Conservation (phyloP, 2,329 filamentous ascomycete species). For the Calonectria multiphialidica region DNA sequence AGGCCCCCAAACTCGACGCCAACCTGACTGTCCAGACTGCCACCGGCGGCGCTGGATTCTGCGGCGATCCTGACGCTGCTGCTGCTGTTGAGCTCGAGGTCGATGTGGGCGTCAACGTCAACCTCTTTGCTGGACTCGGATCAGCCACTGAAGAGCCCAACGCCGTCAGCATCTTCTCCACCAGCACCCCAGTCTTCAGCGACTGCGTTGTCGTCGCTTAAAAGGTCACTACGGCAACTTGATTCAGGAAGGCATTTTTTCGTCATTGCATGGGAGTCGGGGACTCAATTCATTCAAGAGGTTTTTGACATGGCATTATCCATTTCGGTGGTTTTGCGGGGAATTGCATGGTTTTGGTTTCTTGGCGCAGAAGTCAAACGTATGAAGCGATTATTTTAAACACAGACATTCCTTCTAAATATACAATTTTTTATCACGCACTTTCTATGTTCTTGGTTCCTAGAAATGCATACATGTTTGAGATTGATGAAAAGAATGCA, state of each 20-base stretch:
- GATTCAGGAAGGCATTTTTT: not conserved
- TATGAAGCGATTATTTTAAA: not conserved
- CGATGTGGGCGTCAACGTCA: not conserved
- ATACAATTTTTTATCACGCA: not conserved
- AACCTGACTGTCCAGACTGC: not conserved
- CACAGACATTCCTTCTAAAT: not conserved
- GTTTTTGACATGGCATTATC: not conserved
- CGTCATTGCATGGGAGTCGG: not conserved
- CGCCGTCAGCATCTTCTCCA: not conserved
- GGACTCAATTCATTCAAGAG: not conserved
- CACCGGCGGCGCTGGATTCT: not conserved
- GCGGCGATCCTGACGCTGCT: not conserved
- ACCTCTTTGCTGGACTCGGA: slow-evolving; percentile 5
- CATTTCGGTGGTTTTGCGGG: not conserved
- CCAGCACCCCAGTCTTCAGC: not conserved
- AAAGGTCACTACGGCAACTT: not conserved
- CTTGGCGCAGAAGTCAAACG: not conserved
- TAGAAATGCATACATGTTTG: not conserved
- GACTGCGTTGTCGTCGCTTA: not conserved
- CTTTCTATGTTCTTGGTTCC: not conserved
- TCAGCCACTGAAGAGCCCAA: slow-evolving; percentile 4
- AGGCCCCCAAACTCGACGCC: not conserved
- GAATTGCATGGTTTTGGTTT: not conserved
- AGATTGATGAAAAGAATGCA: not conserved
- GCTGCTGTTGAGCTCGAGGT: slow-evolving; percentile 2